These are phyloP conservation scores for Aspergillus oerlinghausenensis DNA, from an alignment of 2,329 filamentous ascomycete species.

Conservation along the genomic window DNA sequence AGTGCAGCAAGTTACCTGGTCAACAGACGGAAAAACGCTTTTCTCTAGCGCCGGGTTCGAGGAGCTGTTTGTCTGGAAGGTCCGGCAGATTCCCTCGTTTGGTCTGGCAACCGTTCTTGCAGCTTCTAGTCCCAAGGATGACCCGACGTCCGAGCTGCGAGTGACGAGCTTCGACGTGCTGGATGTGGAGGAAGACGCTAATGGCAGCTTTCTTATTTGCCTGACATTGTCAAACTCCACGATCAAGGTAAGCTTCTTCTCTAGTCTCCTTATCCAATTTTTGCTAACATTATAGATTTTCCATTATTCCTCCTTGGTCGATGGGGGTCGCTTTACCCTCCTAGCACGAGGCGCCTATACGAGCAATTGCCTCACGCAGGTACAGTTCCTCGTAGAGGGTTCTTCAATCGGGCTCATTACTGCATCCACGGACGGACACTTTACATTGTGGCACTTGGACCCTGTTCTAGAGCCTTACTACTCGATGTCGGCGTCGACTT, in stretches of 20 bases:
- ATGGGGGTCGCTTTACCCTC: constrained; percentile 31
- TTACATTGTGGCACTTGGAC: constrained; percentile 57
- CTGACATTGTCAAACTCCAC: constrained; percentile 82
- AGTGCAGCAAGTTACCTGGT: constrained; percentile 76
- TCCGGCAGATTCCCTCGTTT: constrained; percentile 52
- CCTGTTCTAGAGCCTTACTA: constrained; percentile 26
- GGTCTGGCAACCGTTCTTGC: constrained; percentile 52
- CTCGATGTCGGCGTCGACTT: constrained; percentile 14
- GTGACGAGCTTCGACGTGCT: constrained; percentile 73
- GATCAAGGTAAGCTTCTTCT: constrained; percentile 48
- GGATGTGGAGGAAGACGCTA: constrained; percentile 19
- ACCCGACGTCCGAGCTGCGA: constrained; percentile 62
- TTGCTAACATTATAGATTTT: constrained; percentile 41
- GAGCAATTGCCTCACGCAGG: constrained; percentile 71
- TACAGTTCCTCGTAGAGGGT: constrained; percentile 33
- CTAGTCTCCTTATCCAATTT: not conserved
- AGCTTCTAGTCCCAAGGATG: constrained; percentile 44
- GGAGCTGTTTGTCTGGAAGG: constrained; percentile 81
- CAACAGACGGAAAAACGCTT: constrained; percentile 60
- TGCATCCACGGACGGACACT: constrained; percentile 74
- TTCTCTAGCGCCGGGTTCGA: constrained; percentile 85
- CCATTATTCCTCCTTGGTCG: constrained; percentile 28
- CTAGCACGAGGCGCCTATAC: constrained; percentile 59
- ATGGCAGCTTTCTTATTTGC: constrained; percentile 53
- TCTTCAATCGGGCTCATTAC: constrained; percentile 52